These are phyloP conservation scores for Samsoniella hepiali DNA, from an alignment of 2,329 filamentous ascomycete genomes.

Conservation along the genomic window DNA sequence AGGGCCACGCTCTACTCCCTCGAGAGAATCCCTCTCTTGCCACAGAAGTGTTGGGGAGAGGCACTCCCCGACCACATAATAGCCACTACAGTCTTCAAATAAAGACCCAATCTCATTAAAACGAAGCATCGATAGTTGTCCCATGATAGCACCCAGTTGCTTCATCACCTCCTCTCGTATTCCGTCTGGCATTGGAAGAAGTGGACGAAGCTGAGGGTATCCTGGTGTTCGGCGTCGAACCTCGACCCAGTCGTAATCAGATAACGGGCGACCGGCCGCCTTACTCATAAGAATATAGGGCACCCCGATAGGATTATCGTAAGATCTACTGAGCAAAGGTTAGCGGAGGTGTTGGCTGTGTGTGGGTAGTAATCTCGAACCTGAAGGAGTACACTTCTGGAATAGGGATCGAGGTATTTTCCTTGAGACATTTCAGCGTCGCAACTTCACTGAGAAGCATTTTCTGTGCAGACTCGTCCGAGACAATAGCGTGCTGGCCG, in stretches of 20 bases:
- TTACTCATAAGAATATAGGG: slow-evolving; percentile 28
- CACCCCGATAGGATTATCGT: slow-evolving; percentile 24
- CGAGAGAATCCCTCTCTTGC: slow-evolving; percentile 25
- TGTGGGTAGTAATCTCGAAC: slow-evolving; percentile 15
- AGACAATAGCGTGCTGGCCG: background rate
- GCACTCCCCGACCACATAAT: slow-evolving; percentile 24
- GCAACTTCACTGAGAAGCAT: slow-evolving; percentile 23
- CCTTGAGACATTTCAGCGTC: slow-evolving; percentile 21
- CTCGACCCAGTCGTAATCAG: slow-evolving; percentile 23
- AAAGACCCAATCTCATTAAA: slow-evolving; percentile 28
- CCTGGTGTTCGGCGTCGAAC: background rate
- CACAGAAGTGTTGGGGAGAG: slow-evolving; percentile 25
- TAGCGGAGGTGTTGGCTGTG: slow-evolving; percentile 3
- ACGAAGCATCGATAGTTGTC: slow-evolving; percentile 18
- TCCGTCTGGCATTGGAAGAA: slow-evolving; percentile 22
- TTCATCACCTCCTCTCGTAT: slow-evolving; percentile 23
- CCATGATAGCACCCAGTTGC: slow-evolving; percentile 24
- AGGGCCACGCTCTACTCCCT: slow-evolving; percentile 27
- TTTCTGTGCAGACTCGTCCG: slow-evolving; percentile 21
- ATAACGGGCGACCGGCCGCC: slow-evolving; percentile 22
- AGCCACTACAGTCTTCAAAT: slow-evolving; percentile 20
- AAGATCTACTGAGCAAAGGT: slow-evolving; percentile 18
- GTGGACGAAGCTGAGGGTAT: slow-evolving; percentile 15
- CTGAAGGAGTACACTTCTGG: slow-evolving; percentile 25
- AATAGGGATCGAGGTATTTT: slow-evolving; percentile 21